Conservation (phyloP, 1,284 basidiomycete genomes). For the Heterobasidion occidentale region DNA sequence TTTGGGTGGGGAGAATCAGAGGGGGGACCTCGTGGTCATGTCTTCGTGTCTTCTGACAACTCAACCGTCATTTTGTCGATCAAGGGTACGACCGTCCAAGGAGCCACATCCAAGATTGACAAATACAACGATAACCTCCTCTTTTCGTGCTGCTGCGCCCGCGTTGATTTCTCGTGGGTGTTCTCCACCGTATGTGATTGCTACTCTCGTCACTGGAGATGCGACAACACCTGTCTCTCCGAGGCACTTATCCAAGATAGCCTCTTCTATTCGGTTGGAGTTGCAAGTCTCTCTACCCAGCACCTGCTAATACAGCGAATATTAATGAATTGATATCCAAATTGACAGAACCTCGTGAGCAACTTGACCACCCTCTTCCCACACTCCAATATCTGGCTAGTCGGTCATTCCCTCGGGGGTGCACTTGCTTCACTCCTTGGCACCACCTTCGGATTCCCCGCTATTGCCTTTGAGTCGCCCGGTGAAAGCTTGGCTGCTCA, state of each 20-base stretch:
- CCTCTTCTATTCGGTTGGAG: slow-evolving; percentile 82
- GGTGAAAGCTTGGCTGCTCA: slow-evolving; percentile 84
- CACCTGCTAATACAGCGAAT: background rate
- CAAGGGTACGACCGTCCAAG: slow-evolving; percentile 84
- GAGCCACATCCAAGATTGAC: slow-evolving; percentile 86
- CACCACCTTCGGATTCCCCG: slow-evolving; percentile 90
- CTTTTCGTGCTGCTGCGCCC: slow-evolving; percentile 97
- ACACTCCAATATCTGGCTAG: slow-evolving; percentile 83
- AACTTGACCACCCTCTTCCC: slow-evolving; percentile 84
- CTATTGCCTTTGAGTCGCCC: slow-evolving; percentile 88
- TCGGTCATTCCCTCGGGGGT: slow-evolving; percentile 86
- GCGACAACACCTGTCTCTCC: slow-evolving; percentile 79
- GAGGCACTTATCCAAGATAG: slow-evolving; percentile 84
- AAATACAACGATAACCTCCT: slow-evolving; percentile 96
- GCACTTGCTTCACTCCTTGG: slow-evolving; percentile 84
- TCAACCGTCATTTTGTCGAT: slow-evolving; percentile 85
- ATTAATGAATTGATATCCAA: background rate
- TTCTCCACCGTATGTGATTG: slow-evolving; percentile 85
- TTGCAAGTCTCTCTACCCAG: slow-evolving; percentile 38
- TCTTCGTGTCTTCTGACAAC: slow-evolving; percentile 77
- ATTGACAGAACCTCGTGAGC: slow-evolving; percentile 59
- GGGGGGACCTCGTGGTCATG: slow-evolving; percentile 88
- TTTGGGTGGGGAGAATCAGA: slow-evolving; percentile 85
- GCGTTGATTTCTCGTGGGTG: slow-evolving; percentile 85
- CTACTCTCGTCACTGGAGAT: slow-evolving; percentile 63